These are phyloP conservation scores for Gonapodya prolifera DNA, from an alignment of 192 early-diverging fungal genomes.

Conservation along the genomic window DNA sequence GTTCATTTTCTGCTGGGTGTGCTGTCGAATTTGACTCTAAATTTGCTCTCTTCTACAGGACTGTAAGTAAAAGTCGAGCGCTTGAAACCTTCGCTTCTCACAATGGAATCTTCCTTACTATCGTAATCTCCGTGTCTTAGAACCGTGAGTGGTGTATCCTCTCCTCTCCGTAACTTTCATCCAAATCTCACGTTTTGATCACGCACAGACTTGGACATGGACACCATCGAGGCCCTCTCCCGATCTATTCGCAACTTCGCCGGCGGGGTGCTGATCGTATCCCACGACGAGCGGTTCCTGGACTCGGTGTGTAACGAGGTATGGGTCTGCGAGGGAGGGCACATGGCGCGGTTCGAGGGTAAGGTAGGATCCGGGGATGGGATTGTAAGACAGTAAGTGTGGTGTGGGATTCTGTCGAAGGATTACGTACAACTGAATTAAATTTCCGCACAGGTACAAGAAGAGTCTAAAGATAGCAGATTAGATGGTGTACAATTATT, in stretches of 20 bases:
- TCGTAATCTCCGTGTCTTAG: not conserved
- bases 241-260: slow-evolving; percentile 73
- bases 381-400: not conserved
- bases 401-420: not conserved
- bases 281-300: slow-evolving; percentile 10
- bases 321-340: slow-evolving; percentile 85
- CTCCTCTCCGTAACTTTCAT: slow-evolving; percentile 33
- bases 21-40: not conserved
- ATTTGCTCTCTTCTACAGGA: not conserved
- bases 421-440: not conserved
- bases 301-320: slow-evolving; percentile 68
- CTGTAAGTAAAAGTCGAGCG: not conserved
- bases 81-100: not conserved
- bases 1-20: not conserved
- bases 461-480: not conserved
- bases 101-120: not conserved
- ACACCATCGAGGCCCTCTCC: slow-evolving; percentile 81
- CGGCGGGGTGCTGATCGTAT: slow-evolving; percentile 80
- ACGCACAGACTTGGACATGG: not conserved
- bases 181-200: slow-evolving; percentile 4
- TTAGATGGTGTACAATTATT: too few relatives aligned
- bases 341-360: slow-evolving; percentile 74
- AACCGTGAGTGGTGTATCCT: slow-evolving; percentile 28
- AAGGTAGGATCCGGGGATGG: slow-evolving; percentile 16
- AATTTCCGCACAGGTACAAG: not conserved